Evolutionary conservation across 495 filamentous ascomycete genomes (phyloP), one percentile per base, ranked within the genome.

Genomic region (Cryomyces minteri): DNA sequence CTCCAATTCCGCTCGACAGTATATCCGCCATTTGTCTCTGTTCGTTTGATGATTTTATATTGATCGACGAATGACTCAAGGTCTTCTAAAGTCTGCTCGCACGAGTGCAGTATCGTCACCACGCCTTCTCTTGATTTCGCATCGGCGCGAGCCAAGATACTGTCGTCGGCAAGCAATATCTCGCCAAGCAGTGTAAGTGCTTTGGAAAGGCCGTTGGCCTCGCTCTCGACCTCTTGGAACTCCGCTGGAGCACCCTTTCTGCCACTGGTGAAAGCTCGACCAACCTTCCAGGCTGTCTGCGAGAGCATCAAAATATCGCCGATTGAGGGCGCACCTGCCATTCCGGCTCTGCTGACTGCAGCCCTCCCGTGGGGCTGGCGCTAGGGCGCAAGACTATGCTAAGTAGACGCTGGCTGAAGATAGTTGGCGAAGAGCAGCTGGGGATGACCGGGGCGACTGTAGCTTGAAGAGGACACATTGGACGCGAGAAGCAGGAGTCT

Each of bases 231-330:
- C 37, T 65, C 62, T 6, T 41, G 43, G 43, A 67, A 67, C 39
- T 66, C 63, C 8, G 46, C 10, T 4, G 63, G 63, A 37, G 63
- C 60, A 39, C 46, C 47, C 36, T 53, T 56, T 18, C 62, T 48
- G n/a, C 64, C 60, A 9, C 62, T 50, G 31, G 60, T 62, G 46
- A 67, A 67, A 14, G 64, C 60, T 39, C 62, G 34, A 32, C 58
- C 63, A 32, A 65, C 58, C 46, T 58, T 61, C 58, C 60, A 66
- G 9, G 64, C 63, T 29, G 55, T 41, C 45, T 65, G 60, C 1
- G 60, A 63, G 4, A 67, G 56, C 53, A 65, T 56, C 34, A 67
- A 48, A 32, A 66, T 62, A 45, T 67, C 64, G 29, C 63, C 64
- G 28, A 62, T 60, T 4, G 57, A 62, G 0, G 55, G 9, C 8